phyloP scores from a whole-genome alignment of 139 green algal genomes.

The Zygnema circumcarinatum region DNA sequence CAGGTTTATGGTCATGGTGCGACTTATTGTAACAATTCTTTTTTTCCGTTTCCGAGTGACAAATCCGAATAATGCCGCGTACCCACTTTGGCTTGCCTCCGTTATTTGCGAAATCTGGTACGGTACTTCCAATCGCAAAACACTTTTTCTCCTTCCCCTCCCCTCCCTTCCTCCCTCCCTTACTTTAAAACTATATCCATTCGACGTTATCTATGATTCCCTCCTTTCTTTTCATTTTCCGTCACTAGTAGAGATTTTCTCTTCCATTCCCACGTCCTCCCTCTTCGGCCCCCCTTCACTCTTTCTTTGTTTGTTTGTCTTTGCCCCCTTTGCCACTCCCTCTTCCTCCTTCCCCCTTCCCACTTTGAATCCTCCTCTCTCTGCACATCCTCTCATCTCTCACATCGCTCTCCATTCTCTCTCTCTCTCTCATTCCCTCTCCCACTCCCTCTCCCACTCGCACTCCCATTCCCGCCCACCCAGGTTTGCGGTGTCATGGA shows the following conservation, averaged over 20 bases:
- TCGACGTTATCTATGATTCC: not conserved
- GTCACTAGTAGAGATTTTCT: no score
- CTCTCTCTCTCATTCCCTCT: not conserved
- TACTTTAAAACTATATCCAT: no score
- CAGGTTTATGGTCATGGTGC: slow-evolving; percentile 47
- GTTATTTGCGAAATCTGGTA: slow-evolving; percentile 62
- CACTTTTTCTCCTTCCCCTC: not conserved
- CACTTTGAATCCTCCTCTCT: not conserved
- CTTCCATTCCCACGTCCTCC: no score
- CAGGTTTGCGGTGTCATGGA: slow-evolving; percentile 57
- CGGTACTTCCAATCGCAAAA: not conserved
- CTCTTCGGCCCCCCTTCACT: no score
- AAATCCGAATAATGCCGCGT: slow-evolving; percentile 53
- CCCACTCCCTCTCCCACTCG: not conserved
- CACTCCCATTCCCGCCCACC: not conserved
- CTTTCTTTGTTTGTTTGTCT: no score
- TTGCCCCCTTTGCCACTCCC: no score
- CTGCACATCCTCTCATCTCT: not conserved
- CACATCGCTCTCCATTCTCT: no score
- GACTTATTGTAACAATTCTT: slow-evolving; percentile 24
- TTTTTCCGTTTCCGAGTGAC: slow-evolving; percentile 51
- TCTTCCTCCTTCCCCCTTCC: no score
- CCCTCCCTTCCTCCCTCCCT: not conserved
- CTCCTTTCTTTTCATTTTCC: not conserved
- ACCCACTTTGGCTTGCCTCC: slow-evolving; percentile 49